Conservation (phyloP, 176 grass and related monocot genomes). For the Rhipidocladum racemiflorum region DNA sequence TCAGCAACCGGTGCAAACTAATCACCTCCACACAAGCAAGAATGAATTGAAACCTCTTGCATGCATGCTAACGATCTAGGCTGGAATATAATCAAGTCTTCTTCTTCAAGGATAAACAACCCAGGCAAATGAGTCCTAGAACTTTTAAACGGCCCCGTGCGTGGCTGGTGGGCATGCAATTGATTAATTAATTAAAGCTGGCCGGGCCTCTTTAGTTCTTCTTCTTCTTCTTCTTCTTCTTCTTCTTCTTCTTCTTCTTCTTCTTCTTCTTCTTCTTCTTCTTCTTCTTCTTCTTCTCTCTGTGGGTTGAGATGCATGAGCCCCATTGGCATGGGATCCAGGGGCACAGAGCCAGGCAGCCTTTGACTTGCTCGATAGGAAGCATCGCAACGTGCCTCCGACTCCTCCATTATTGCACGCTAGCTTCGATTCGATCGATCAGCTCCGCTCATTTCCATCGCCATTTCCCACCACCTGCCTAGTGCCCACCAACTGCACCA, state of each 20-base stretch:
- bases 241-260: neutral
- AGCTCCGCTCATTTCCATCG: neutral
- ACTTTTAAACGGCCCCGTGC: constrained; percentile 16
- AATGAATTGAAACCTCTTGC: neutral
- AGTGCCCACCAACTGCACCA: neutral
- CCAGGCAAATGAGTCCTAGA: constrained; percentile 15
- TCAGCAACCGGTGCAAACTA: neutral
- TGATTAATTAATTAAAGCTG: neutral
- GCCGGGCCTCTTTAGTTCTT: neutral
- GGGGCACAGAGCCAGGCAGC: neutral
- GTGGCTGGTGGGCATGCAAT: neutral
- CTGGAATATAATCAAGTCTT: constrained; percentile 31
- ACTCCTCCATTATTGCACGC: constrained; percentile 15
- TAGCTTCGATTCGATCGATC: neutral
- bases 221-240: neutral
- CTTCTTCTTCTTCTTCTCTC: neutral
- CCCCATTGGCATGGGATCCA: neutral
- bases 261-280: neutral
- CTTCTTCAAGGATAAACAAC: neutral
- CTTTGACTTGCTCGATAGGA: neutral
- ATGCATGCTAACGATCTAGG: constrained; percentile 6
- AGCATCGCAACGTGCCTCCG: constrained; percentile 23
- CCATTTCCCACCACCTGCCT: neutral
- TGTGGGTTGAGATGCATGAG: neutral
- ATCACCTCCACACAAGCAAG: neutral